Evolutionary conservation across 208 protist species (phyloP), one percentile per base, ranked within the genome.

Genomic region (Trypanosoma avium): DNA sequence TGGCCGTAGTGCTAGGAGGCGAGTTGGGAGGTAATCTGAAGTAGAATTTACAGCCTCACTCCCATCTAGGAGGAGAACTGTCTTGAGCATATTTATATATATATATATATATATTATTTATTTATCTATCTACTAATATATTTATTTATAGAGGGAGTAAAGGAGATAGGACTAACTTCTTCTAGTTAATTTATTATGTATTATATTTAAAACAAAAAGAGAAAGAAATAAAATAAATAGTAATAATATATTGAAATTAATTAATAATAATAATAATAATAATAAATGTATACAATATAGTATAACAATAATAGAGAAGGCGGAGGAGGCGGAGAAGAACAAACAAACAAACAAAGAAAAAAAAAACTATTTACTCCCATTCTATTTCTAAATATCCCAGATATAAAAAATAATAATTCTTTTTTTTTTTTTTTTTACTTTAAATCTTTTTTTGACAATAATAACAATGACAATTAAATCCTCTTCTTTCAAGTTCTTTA

Each of bases 41-140:
- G 77, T 77, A 64, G 67, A 80, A 61, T 95, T 93, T 77, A 95
- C 90, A 45, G 84, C 76, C 42, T 84, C 86, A 61, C 89, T 92
- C 38, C 89, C 86, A 65, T 95, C 89, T 21, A 95, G 72, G 10
- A 95, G 78, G 15, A 95, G 67, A 4, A 95, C 67, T 0, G 89
- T 95, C 38, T 78, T 79, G 40, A 90, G 67, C 89, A 95, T 90
- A 22, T 48, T 15, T 42, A 42, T 26, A n/a, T n/a, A n/a, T n/a
- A n/a, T n/a, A n/a, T n/a, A n/a, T n/a, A n/a, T n/a, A n/a, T n/a
- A n/a, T n/a, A n/a, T n/a, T n/a, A n/a, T n/a, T n/a, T n/a, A n/a
- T n/a, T n/a, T n/a, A n/a, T n/a, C n/a, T n/a, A n/a, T n/a, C n/a
- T n/a, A n/a, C n/a, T n/a, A n/a, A n/a, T n/a, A n/a, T n/a, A n/a